A percentile compares a stretch with the other conserved stretches of the same genome.
Evolutionary conservation across 257 asterid genomes (phyloP).

Genomic region (Solanum raphanifolium): DNA sequence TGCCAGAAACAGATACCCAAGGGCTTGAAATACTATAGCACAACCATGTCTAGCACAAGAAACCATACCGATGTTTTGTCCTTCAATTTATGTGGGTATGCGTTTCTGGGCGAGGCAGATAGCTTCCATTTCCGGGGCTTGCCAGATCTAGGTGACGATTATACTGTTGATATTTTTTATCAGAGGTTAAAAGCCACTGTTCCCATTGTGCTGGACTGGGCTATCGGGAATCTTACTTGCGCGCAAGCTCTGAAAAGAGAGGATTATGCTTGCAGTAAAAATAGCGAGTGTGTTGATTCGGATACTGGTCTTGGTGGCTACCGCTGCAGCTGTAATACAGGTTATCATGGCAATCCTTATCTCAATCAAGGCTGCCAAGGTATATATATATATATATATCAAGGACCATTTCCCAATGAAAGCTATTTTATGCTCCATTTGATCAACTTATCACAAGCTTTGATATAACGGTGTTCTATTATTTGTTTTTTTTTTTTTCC

Average conservation of each 20-base stretch:
- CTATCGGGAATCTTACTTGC: background rate
- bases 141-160: background rate
- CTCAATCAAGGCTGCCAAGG: slow-evolving; percentile 15
- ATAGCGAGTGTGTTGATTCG: background rate
- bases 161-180: background rate
- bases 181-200: background rate
- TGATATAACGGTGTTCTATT: too few species aligned
- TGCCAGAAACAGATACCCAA: slow-evolving; percentile 3
- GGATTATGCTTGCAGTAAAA: background rate
- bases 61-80: background rate
- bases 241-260: background rate
- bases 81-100: background rate
- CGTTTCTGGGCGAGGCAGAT: slow-evolving; percentile 7
- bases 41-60: background rate
- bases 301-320: slow-evolving; percentile 7
- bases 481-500: background rate
- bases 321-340: slow-evolving; percentile 5
- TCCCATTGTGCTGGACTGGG: slow-evolving; percentile 11
- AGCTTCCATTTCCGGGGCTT: background rate
- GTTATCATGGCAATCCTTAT: slow-evolving; percentile 14
- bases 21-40: background rate
- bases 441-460: background rate
- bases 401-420: too few species aligned
- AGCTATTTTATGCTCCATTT: background rate
- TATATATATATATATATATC: background rate